Base-by-base conservation (phyloP, 2,329 filamentous ascomycete species). In the Penicillium verrucosum region DNA sequence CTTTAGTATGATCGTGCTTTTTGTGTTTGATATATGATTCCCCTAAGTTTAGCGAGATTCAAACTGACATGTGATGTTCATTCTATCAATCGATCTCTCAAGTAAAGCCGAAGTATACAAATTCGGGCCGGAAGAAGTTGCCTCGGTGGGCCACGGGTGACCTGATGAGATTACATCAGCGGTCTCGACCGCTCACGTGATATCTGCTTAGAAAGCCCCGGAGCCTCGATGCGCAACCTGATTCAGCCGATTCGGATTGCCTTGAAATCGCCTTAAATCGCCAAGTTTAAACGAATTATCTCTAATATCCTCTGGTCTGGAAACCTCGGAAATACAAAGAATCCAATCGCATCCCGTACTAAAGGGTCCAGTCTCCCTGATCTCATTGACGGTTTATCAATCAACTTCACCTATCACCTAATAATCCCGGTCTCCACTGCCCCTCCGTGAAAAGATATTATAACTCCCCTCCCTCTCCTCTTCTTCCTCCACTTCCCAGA, bases 381-480 rank as follows among this genome's bases (percentile, higher is more conserved):
- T 61, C 52, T 53, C 56, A 60, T 63, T 49, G 34, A 16, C 43
- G 12, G 51, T 49, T 51, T 60, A 57, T 56, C 51, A 57, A 61
- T 61, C 56, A 57, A 32, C 36, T 30, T 57, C 45, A 30, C 29
- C 51, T 21, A 43, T 43, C 41, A 43, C 41, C 41, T 43, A 43
- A 40, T 56, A 60, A 59, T 63, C 56, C 60, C 50, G 59, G 57
- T 52, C 64, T 50, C 63, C 61, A 57, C 59, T 60, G 51, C 55
- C 54, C 54, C 58, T 40, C 54, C 52, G 47, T 52, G 46, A 60
- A 58, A 60, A 56, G 47, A 46, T 46, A 30, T 50, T 37, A 52
- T 41, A 54, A 18, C 54, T 47, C 40, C 58, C 49, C 47, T 37
- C 51, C 46, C 51, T 54, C 44, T 45, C 42, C 49, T 52, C 60